Evolutionary conservation across 2,329 filamentous ascomycete genomes (phyloP).

Genomic region (Phoma herbarum): DNA sequence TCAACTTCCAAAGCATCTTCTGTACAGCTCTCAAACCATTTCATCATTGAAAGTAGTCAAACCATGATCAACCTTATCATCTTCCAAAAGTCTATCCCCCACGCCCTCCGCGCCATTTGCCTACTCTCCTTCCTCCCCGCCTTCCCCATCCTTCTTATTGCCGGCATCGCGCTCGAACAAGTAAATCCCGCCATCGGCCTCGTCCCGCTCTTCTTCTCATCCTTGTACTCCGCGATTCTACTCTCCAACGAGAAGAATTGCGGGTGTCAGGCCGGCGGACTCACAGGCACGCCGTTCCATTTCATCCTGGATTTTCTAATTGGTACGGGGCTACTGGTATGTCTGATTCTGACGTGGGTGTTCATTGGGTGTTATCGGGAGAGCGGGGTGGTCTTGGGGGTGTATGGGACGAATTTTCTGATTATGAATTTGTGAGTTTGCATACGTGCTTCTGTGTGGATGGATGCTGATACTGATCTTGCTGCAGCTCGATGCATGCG

Average conservation of each 20-base stretch:
- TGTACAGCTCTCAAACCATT: background rate
- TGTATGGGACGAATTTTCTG: conserved; percentile 42
- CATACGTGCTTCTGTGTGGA: background rate
- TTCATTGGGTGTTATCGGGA: conserved; percentile 15
- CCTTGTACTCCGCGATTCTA: conserved; percentile 31
- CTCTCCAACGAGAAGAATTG: conserved; percentile 39
- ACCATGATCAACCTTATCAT: conserved; percentile 36
- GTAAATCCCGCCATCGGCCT: conserved; percentile 44
- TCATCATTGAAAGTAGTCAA: background rate
- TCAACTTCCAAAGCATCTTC: background rate
- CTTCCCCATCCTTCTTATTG: conserved; percentile 40
- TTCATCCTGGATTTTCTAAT: conserved; percentile 35
- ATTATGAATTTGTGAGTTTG: conserved; percentile 39
- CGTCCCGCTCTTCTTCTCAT: conserved; percentile 40
- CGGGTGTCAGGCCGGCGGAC: conserved; percentile 33
- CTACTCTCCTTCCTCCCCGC: conserved; percentile 35
- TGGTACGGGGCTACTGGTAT: conserved; percentile 32
- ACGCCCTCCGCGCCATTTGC: conserved; percentile 37
- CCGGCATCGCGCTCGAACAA: conserved; percentile 28
- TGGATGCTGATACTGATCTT: conserved; percentile 1
- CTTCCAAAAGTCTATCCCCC: conserved; percentile 33
- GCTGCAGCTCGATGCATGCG: conserved; percentile 33
- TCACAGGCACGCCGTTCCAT: conserved; percentile 41
- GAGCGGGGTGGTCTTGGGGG: conserved; percentile 32
- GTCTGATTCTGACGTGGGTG: conserved; percentile 38